Conservation (phyloP, 169 alveolate species). For the Plasmodium knowlesi region DNA sequence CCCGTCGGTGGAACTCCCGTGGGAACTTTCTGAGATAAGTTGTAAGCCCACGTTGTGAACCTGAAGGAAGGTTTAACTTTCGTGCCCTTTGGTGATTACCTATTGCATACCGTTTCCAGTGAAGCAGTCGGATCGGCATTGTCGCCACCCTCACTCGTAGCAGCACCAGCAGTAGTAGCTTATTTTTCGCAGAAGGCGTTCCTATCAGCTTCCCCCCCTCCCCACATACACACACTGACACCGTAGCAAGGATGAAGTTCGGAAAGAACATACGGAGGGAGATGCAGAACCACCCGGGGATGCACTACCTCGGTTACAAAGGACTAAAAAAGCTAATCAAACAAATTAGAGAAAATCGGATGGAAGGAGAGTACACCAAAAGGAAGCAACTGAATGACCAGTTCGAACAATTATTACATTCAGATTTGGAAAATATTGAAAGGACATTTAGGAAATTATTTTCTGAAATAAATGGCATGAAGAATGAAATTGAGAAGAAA, state of each 20-base stretch:
- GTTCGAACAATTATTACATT: constrained; percentile 14
- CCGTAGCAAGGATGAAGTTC: constrained; percentile 28
- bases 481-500: constrained; percentile 33
- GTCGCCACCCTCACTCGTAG: not conserved
- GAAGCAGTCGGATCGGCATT: not conserved
- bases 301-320: constrained; percentile 47
- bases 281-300: constrained; percentile 31
- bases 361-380: not conserved
- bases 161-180: not conserved
- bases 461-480: constrained; percentile 17
- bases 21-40: no score
- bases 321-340: constrained; percentile 17
- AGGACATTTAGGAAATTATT: constrained; percentile 16
- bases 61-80: no score
- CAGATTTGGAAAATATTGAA: constrained; percentile 21
- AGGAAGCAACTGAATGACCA: not conserved
- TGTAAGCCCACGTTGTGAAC: no score
- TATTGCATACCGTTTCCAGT: not conserved
- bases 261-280: constrained; percentile 58
- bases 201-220: not conserved
- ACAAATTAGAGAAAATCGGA: constrained; percentile 1
- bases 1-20: no score
- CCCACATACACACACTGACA: not conserved
- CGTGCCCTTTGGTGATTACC: not conserved
- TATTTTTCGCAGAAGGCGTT: not conserved